phyloP scores from a whole-genome alignment of 2,329 filamentous ascomycete genomes.

The Pestalotiopsis sp. region DNA sequence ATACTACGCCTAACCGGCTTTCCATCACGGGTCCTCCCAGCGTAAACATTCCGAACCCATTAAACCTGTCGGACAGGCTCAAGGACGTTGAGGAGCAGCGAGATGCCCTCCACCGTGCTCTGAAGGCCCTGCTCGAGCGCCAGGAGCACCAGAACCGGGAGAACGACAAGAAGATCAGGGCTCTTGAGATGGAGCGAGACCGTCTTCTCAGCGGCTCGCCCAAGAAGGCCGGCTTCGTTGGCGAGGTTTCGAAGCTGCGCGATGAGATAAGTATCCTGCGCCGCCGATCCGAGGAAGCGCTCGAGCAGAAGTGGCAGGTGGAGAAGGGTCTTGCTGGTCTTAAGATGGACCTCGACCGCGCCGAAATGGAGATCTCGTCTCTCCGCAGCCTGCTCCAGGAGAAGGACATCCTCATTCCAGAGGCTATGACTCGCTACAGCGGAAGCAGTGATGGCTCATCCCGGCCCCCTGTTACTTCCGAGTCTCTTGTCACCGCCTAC shows the following conservation, averaged over 20 bases:
- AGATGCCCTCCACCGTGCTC: constrained; percentile 85
- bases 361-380: constrained; percentile 89
- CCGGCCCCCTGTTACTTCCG: constrained; percentile 62
- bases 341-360: constrained; percentile 95
- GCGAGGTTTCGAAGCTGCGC: constrained; percentile 77
- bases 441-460: constrained; percentile 38
- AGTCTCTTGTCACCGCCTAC: constrained; percentile 75
- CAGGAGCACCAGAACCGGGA: constrained; percentile 85
- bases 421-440: constrained; percentile 53
- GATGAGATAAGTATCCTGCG: constrained; percentile 85
- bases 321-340: constrained; percentile 87
- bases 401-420: constrained; percentile 78
- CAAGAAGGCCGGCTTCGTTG: constrained; percentile 78
- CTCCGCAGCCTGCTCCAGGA: constrained; percentile 78
- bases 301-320: constrained; percentile 95
- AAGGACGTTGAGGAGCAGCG: constrained; percentile 94
- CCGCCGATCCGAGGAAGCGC: constrained; percentile 85
- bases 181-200: constrained; percentile 78
- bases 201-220: constrained; percentile 71
- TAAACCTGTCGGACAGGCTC: constrained; percentile 68
- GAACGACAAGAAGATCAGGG: constrained; percentile 77
- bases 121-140: constrained; percentile 83
- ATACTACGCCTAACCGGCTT: constrained; percentile 42
- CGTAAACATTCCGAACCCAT: neutral
- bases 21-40: neutral